Conservation (phyloP, 805 yeast species). For the Ogataea thermomethanolica region DNA sequence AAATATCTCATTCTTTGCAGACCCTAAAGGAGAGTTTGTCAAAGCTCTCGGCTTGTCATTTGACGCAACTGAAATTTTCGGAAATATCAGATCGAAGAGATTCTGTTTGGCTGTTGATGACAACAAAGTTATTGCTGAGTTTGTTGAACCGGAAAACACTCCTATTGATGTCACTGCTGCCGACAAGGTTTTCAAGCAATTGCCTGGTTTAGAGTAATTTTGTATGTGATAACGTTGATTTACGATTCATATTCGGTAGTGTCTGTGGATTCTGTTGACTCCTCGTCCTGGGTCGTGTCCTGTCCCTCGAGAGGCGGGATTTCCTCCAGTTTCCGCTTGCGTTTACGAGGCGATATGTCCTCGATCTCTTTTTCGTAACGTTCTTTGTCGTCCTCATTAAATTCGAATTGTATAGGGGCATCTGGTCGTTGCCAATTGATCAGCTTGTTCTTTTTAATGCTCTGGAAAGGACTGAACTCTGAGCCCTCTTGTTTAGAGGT, state of each 20-base stretch:
- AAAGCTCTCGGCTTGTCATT: slow-evolving; percentile 61
- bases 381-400: slow-evolving; percentile 10
- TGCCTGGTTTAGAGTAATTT: slow-evolving; percentile 24
- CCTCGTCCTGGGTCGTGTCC: slow-evolving; percentile 7
- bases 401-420: slow-evolving; percentile 18
- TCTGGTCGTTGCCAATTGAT: slow-evolving; percentile 18
- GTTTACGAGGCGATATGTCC: slow-evolving; percentile 20
- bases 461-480: slow-evolving; percentile 10
- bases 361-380: slow-evolving; percentile 16
- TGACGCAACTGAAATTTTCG: slow-evolving; percentile 75
- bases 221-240: neutral
- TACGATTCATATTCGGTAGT: neutral
- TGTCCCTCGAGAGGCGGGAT: neutral
- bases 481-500: neutral
- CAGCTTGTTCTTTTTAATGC: slow-evolving; percentile 9
- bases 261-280: slow-evolving; percentile 3
- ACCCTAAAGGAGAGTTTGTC: slow-evolving; percentile 73
- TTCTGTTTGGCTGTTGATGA: slow-evolving; percentile 73
- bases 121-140: slow-evolving; percentile 63
- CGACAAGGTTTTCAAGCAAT: slow-evolving; percentile 37
- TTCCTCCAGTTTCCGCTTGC: slow-evolving; percentile 2
- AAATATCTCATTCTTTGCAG: slow-evolving; percentile 55
- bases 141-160: slow-evolving; percentile 79
- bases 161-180: slow-evolving; percentile 57
- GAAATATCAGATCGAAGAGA: slow-evolving; percentile 71